Conservation (phyloP, 2,329 filamentous ascomycete species). For the Fusarium sp. region DNA sequence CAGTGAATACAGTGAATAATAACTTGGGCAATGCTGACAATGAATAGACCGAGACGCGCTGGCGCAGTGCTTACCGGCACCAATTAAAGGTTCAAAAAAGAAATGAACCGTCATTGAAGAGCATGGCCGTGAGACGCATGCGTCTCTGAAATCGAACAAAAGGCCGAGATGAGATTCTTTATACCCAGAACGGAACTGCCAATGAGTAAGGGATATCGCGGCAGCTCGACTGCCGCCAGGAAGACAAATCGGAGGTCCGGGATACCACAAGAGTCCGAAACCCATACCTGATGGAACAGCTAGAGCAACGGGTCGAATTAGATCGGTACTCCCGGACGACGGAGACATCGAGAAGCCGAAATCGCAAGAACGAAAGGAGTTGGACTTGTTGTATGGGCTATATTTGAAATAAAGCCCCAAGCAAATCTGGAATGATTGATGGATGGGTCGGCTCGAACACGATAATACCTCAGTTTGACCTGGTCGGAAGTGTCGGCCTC, state of each 20-base stretch:
- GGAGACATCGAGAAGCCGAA: conserved; percentile 1
- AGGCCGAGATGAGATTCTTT: conserved; percentile 30
- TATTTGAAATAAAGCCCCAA: conserved; percentile 4
- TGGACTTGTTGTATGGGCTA: conserved; percentile 4
- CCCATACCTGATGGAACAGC: conserved; percentile 6
- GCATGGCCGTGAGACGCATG: conserved; percentile 15
- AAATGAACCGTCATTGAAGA: conserved; percentile 39
- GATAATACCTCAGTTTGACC: conserved; percentile 24
- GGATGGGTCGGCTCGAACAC: conserved; percentile 6
- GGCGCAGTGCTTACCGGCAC: conserved; percentile 63
- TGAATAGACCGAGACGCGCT: conserved; percentile 65
- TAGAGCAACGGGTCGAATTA: neutral
- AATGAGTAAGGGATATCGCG: conserved; percentile 7
- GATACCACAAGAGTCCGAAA: conserved; percentile 11
- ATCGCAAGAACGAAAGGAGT: conserved; percentile 2
- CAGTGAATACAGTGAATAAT: conserved; percentile 50
- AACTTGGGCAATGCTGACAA: conserved; percentile 32
- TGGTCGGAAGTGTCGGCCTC: conserved; percentile 10
- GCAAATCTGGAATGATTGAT: conserved; percentile 3
- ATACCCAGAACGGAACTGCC: conserved; percentile 23
- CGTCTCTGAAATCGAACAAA: conserved; percentile 1
- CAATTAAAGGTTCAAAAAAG: conserved; percentile 60
- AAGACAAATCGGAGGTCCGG: conserved; percentile 19
- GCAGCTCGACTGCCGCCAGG: neutral
- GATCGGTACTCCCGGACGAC: conserved; percentile 1